These are phyloP conservation scores for Globisporangium radiosum DNA, from an alignment of 352 stramenopile species.

Conservation along the genomic window DNA sequence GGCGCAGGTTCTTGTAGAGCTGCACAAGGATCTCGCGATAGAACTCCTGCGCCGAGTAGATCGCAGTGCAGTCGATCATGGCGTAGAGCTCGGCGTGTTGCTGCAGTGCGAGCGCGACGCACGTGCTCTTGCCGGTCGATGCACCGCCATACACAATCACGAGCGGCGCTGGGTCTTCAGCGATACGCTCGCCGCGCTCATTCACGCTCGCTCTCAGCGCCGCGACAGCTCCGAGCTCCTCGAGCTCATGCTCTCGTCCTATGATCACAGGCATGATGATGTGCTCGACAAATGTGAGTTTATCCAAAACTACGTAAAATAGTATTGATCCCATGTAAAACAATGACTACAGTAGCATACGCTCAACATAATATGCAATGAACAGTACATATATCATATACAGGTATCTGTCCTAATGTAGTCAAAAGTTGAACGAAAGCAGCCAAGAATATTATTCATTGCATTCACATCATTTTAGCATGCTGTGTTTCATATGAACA, in stretches of 20 bases:
- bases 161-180: slow-evolving; percentile 46
- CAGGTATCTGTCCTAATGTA: too few species aligned
- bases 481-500: too few species aligned
- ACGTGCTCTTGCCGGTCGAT: slow-evolving; percentile 69
- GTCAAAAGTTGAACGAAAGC: too few species aligned
- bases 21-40: slow-evolving; percentile 70
- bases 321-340: too few species aligned
- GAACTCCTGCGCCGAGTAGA: slow-evolving; percentile 59
- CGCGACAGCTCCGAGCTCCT: slow-evolving; percentile 35
- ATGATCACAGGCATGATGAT: slow-evolving; percentile 22
- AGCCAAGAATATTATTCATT: too few species aligned
- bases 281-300: too few species aligned
- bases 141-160: slow-evolving; percentile 67
- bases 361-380: too few species aligned
- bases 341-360: too few species aligned
- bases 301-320: too few species aligned
- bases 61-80: slow-evolving; percentile 62
- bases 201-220: slow-evolving; percentile 26
- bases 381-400: too few species aligned
- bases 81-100: slow-evolving; percentile 28
- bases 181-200: slow-evolving; percentile 7
- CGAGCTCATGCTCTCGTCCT: slow-evolving; percentile 43
- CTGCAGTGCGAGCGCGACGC: slow-evolving; percentile 36
- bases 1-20: slow-evolving; percentile 24
- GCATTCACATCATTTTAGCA: too few species aligned